Evolutionary conservation across 176 grass and related monocot species (phyloP), one percentile per base, ranked within the genome.

Genomic region (Hordeum marinum): DNA sequence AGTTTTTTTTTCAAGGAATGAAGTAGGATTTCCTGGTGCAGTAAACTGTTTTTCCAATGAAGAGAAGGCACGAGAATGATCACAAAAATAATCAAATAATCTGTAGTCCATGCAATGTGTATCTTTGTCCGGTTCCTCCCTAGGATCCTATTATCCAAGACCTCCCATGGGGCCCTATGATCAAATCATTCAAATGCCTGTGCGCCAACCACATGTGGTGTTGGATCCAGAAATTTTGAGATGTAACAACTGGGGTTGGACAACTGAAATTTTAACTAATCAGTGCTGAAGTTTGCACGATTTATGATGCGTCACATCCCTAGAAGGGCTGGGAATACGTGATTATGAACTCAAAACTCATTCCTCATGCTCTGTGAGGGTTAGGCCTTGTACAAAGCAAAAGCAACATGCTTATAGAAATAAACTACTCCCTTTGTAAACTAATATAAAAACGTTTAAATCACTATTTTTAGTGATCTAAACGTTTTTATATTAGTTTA

Each of bases 141-240:
- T 85, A 82, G 78, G 88, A 90, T 90, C 50, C 83, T 77, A 79
- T 25, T 32, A 12, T 68, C 78, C 68, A 84, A 43, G 82, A 70
- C 82, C 29, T 15, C 27, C 72, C 36, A 11, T 85, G 87, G 59
- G 59, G 57, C 32, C 62, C 39, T 39, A 76, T 81, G 70, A 60
- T 81, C 82, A 48, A 60, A 57, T 57, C 52, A 57, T 57, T 57
- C 18, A 57, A 8, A 85, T 85, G 87, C 35, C 18, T 48, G 60
- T 73, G 63, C 42, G 23, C 68, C 43, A 60, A 80, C 76, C 35
- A 85, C 82, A 85, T 89, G 54, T 31, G 10, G n/a, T 40, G 36
- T 41, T 58, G 68, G 52, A 82, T 72, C 67, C 23, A 72, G 24
- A 37, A 72, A 41, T 26, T 72, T 82, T 59, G 15, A 71, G 23